phyloP scores from a whole-genome alignment of 306 rosid species.

The Castanea mollissima region DNA sequence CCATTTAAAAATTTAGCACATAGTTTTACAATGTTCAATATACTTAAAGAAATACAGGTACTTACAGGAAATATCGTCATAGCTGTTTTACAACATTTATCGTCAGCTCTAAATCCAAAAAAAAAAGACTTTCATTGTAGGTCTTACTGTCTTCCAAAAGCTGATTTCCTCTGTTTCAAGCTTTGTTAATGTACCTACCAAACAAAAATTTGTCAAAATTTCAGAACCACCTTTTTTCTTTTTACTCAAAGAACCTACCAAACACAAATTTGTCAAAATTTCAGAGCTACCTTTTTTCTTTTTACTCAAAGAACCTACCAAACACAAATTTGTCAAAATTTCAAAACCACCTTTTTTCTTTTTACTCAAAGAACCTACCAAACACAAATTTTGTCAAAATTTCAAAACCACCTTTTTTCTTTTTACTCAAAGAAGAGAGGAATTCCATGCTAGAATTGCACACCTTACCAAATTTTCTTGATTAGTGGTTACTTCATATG shows the following conservation, averaged over 20 bases:
- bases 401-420: neutral
- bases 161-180: neutral
- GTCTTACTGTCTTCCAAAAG: neutral
- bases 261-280: neutral
- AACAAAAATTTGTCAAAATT: neutral
- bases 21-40: too few relatives aligned
- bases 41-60: too few relatives aligned
- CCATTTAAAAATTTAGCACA: neutral
- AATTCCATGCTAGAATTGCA: neutral
- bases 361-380: neutral
- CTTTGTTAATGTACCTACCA: neutral
- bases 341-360: neutral
- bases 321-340: neutral
- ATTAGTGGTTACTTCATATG: too few relatives aligned
- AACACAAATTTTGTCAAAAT: neutral
- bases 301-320: neutral
- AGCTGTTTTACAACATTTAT: too few relatives aligned
- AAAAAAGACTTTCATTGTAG: too few relatives aligned
- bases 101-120: too few relatives aligned
- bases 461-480: too few relatives aligned
- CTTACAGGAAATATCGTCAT: too few relatives aligned
- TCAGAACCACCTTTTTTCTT: neutral
- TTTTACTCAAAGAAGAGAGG: neutral
- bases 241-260: neutral
- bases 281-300: neutral